Evolutionary conservation across 441 rosid species (phyloP), one percentile per base, ranked within the genome.

Genomic region (Corymbia calophylla): DNA sequence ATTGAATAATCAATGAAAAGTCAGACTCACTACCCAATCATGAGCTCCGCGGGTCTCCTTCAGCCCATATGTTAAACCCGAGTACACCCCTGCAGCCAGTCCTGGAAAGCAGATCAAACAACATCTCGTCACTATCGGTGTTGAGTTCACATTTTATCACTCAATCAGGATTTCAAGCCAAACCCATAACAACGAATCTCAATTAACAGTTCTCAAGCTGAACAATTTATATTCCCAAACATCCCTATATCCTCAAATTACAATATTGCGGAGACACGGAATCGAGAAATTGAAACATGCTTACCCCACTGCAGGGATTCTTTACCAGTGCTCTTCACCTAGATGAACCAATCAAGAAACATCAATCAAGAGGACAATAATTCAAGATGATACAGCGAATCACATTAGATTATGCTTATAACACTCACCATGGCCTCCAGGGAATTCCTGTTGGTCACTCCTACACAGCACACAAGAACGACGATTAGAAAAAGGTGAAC

Each of bases 271-370:
- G 35, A 6, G 70, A n/a, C 48, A 35, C 81, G 3, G 70, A 48
- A 23, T 44, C 13, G 12, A 81, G 31, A 25, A 44, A 89, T 25
- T 44, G 55, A 21, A 1, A 25, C 51, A 84, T 56, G 91, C 95
- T 92, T 89, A 96, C 99, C 99, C 99, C 99, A 98, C n/a, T 96
- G 98, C 17, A 97, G 90, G 66, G 99, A 96, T 90, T 98, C 99
- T 89, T 96, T 97, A 53, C 99, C 98, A 2, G 97, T 95, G 92
- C 92, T 95, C 95, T 94, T 98, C 93, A 98, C 98, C 99, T 98
- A 89, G 5, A 68, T 17, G 25, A 32, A 86, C 49, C 62, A 23
- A 32, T 16, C 6, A 3, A 77, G 53, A 86, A 87, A 87, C 44
- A 89, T 60, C 5, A 1, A 31, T 86, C 55, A 54, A 86, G 60